Conservation (phyloP, 768 basidiomycete genomes). For the Pulveroboletus ravenelii region DNA sequence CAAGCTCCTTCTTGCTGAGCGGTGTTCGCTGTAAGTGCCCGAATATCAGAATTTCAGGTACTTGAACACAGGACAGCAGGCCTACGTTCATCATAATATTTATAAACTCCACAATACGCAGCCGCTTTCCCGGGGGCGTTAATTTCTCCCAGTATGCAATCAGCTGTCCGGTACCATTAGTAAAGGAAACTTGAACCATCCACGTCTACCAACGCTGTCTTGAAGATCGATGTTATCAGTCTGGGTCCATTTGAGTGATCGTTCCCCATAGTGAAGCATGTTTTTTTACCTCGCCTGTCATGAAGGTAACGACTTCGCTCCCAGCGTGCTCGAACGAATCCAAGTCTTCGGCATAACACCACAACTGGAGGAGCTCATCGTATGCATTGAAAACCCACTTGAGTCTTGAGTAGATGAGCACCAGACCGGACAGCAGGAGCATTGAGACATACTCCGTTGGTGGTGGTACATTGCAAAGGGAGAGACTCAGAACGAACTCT, state of each 20-base stretch:
- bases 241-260: slow-evolving; percentile 7
- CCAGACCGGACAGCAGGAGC: neutral
- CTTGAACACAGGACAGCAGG: neutral
- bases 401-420: slow-evolving; percentile 36
- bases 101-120: slow-evolving; percentile 47
- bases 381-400: slow-evolving; percentile 58
- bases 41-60: neutral
- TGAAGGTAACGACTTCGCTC: slow-evolving; percentile 51
- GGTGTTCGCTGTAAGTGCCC: slow-evolving; percentile 46
- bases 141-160: slow-evolving; percentile 59
- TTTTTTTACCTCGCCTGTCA: slow-evolving; percentile 51
- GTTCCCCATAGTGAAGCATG: neutral
- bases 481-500: slow-evolving; percentile 62
- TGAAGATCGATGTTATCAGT: slow-evolving; percentile 45
- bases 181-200: neutral
- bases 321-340: slow-evolving; percentile 64
- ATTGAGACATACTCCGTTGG: slow-evolving; percentile 53
- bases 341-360: slow-evolving; percentile 63
- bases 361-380: slow-evolving; percentile 57
- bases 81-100: slow-evolving; percentile 60
- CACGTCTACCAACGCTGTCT: slow-evolving; percentile 51
- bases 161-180: slow-evolving; percentile 40
- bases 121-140: slow-evolving; percentile 51
- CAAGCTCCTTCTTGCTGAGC: slow-evolving; percentile 43
- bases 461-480: slow-evolving; percentile 63